Base-by-base conservation (phyloP, 352 stramenopile species). In the Phytophthora chlamydospora region DNA sequence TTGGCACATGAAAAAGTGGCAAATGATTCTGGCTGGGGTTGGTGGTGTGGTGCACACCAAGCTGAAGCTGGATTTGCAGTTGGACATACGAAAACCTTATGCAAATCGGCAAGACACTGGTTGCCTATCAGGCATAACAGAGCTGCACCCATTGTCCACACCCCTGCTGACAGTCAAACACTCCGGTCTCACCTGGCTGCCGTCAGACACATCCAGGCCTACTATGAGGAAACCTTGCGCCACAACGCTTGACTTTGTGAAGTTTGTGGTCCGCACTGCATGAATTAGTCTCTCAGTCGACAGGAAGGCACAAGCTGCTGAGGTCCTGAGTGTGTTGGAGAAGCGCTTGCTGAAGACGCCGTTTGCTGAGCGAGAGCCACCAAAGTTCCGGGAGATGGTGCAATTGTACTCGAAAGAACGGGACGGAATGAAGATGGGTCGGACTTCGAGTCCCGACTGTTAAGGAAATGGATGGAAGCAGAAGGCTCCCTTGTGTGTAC, bases 251-350 rank as follows among this genome's bases (percentile, higher is more conserved):
- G 31, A 42, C 11, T 59, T 71, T 14, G 24, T 29, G 16, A 41
- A n/a, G 10, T 62, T 67, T 51, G 56, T 51, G 16, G 34, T 63
- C 21, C 43, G 54, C 12, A 62, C 63, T 8, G 47, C 63, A 2
- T 16, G 35, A 12, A 31, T 71, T 12, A 45, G 54, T 3, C n/a
- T 12, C 8, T 71, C 51, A 24, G 31, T 71, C 3, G 33, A 52
- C 9, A 43, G 63, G 29, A 47, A 48, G 34, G 2, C 38, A 1
- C 56, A 71, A 36, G 50, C 52, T 10, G 33, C 11, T 11, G 57
- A 71, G 33, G 35, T 59, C 0, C 21, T 67, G 21, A 51, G 40
- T 19, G 32, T 61, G n/a, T 40, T 71, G 19, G 57, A 67, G 41
- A 67, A 57, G 34, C 32, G 63, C 33, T 45, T 72, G 32, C 12